A percentile compares a stretch with the other conserved stretches of the same genome.
Evolutionary conservation across 345 rosid species (phyloP).

Genomic region (Alliaria petiolata): DNA sequence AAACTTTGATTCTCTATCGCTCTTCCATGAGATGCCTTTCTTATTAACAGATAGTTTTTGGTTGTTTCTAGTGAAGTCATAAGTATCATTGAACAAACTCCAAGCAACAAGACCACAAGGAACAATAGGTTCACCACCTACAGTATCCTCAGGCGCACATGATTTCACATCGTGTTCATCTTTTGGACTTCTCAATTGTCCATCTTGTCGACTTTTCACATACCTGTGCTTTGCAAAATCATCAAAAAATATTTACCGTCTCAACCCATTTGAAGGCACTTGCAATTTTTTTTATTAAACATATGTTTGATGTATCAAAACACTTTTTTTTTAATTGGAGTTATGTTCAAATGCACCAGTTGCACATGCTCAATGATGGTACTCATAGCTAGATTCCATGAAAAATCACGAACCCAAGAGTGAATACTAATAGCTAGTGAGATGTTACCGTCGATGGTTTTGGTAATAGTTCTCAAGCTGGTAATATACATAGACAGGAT

Average conservation of each 20-base stretch:
- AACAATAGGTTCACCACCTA: constrained; percentile 39
- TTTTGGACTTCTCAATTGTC: background rate
- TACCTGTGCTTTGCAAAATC: constrained; percentile 44
- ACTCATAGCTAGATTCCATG: background rate
- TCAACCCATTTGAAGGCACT: too few relatives aligned
- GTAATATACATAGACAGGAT: constrained; percentile 66
- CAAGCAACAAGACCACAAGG: constrained; percentile 97
- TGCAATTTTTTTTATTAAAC: too few relatives aligned
- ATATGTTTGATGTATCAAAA: background rate
- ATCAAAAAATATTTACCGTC: background rate
- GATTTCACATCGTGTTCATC: constrained; percentile 16
- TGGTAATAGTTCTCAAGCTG: constrained; percentile 93
- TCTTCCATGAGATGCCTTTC: constrained; percentile 76
- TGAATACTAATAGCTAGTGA: background rate
- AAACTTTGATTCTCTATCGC: constrained; percentile 81
- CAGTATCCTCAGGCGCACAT: constrained; percentile 53
- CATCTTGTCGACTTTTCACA: constrained; percentile 79
- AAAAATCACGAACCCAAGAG: background rate
- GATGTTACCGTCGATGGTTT: constrained; percentile 76
- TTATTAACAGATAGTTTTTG: constrained; percentile 47
- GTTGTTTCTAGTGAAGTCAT: constrained; percentile 46
- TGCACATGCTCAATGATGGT: background rate
- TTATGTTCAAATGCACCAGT: background rate
- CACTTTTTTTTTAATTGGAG: background rate
- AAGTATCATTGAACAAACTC: constrained; percentile 94